Evolutionary conservation across 2,329 filamentous ascomycete species (phyloP), one percentile per base, ranked within the genome.

Genomic region (Fusarium goolgardi): DNA sequence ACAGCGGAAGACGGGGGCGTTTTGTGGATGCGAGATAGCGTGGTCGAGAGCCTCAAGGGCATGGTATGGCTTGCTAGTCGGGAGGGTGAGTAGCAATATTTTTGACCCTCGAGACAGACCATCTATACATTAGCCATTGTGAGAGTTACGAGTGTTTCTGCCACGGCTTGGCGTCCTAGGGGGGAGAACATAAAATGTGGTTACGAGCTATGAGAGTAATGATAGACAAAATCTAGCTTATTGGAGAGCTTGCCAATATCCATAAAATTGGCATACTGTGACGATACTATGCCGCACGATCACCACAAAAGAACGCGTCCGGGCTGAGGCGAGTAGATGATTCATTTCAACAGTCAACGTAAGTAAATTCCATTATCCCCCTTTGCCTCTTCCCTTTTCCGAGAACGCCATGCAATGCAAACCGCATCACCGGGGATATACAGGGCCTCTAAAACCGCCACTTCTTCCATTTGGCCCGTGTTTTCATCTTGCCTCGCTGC

Each of bases 1-100:
- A 65, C 70, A 5, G 59, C 71, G 32, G 71, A 71, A 16, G 71
- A 71, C 21, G 78, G 79, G 57, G 75, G 74, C 8, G 76, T 79
- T 3, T 87, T 86, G 79, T 88, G 86, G 86, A 78, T 88, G 74
- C 76, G 83, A 51, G 84, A 87, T 53, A 84, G 83, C 39, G 82
- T 84, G 8, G 80, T 88, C 16, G 86, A 88, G 73, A 78, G 79
- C 37, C 73, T 88, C 45, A 88, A 86, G 75, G 85, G 86, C 0
- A 82, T 78, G 68, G 81, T 86, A 1, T 88, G 85, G 82, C 78
- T 87, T 56, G 82, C 81, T 20, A 82, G 81, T 4, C 75, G 80
- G 39, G 79, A 78, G 34, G 76, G 70, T 9, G 75, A 77, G 58
- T 59, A 73, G 43, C 75, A 73, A 63, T 44, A 63, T 40, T 39